Conservation (phyloP, 129 eudicot species). For the Silybum marianum region DNA sequence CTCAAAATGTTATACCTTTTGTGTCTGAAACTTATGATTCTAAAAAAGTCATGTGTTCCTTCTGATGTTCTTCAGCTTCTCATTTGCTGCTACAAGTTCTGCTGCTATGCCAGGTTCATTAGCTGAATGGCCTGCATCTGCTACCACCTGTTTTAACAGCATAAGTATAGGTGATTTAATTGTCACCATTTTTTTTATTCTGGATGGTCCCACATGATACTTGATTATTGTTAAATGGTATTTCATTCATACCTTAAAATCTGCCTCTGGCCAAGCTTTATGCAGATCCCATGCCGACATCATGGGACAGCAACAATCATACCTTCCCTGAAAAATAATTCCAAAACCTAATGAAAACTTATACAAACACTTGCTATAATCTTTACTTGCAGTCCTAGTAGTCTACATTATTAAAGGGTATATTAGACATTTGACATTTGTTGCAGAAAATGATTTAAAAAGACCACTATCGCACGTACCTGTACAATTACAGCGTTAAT, state of each 20-base stretch:
- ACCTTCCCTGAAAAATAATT: constrained; percentile 73
- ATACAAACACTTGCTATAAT: neutral
- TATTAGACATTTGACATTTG: neutral
- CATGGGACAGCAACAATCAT: constrained; percentile 95
- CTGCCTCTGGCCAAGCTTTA: constrained; percentile 99
- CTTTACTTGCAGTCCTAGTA: neutral
- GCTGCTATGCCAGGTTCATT: constrained; percentile 83
- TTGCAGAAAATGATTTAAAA: neutral
- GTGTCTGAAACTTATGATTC: neutral
- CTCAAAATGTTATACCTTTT: neutral
- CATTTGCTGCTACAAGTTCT: constrained; percentile 95
- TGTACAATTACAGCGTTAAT: constrained; percentile 81
- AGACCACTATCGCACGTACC: constrained; percentile 39
- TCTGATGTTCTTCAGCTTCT: constrained; percentile 64
- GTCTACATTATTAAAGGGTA: neutral
- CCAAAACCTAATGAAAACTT: constrained; percentile 11
- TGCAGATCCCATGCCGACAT: constrained; percentile 99
- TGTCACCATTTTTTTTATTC: neutral
- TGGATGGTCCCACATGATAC: neutral
- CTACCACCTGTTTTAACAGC: constrained; percentile 57
- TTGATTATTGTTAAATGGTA: neutral
- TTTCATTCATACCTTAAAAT: constrained; percentile 58
- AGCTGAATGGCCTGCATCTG: constrained; percentile 96
- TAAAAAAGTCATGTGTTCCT: constrained; percentile 23
- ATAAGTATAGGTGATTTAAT: neutral